These are phyloP conservation scores for Pittosporum tobira DNA, from an alignment of 129 eudicot species.

Conservation along the genomic window DNA sequence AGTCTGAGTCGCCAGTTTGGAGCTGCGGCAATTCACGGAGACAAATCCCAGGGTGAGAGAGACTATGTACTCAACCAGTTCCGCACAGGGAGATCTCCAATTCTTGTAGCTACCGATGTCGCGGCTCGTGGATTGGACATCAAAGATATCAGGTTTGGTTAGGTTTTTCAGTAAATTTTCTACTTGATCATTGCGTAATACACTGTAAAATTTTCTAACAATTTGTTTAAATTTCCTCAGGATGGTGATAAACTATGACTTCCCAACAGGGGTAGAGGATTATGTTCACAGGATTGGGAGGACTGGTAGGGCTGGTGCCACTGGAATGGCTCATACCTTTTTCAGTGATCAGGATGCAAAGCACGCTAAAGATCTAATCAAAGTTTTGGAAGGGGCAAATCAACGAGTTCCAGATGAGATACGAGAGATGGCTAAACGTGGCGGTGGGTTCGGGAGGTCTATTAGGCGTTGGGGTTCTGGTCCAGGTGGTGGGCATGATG, in stretches of 20 bases:
- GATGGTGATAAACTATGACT: conserved; percentile 91
- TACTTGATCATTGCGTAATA: background rate
- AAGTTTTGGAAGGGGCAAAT: conserved; percentile 85
- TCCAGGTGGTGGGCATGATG: conserved; percentile 43
- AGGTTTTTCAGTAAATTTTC: background rate
- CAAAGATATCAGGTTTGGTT: conserved; percentile 84
- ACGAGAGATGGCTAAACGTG: conserved; percentile 78
- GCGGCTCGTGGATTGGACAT: conserved; percentile 97
- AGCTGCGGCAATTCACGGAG: conserved; percentile 98
- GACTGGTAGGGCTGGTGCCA: conserved; percentile 99
- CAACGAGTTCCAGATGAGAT: conserved; percentile 74
- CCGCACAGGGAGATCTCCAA: conserved; percentile 70
- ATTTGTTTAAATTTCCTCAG: conserved; percentile 22
- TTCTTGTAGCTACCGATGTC: conserved; percentile 97
- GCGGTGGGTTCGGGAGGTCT: conserved; percentile 80
- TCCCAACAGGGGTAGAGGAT: conserved; percentile 95
- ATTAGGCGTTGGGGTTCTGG: conserved; percentile 68
- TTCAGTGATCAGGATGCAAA: conserved; percentile 72
- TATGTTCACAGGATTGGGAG: conserved; percentile 98
- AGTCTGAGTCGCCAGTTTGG: conserved; percentile 61
- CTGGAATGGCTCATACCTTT: conserved; percentile 86
- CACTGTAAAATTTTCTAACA: too few species aligned
- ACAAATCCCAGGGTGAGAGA: conserved; percentile 83
- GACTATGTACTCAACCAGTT: conserved; percentile 76
- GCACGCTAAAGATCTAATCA: conserved; percentile 75